phyloP scores from a whole-genome alignment of 805 yeast genomes.

The Blastobotrys americana region DNA sequence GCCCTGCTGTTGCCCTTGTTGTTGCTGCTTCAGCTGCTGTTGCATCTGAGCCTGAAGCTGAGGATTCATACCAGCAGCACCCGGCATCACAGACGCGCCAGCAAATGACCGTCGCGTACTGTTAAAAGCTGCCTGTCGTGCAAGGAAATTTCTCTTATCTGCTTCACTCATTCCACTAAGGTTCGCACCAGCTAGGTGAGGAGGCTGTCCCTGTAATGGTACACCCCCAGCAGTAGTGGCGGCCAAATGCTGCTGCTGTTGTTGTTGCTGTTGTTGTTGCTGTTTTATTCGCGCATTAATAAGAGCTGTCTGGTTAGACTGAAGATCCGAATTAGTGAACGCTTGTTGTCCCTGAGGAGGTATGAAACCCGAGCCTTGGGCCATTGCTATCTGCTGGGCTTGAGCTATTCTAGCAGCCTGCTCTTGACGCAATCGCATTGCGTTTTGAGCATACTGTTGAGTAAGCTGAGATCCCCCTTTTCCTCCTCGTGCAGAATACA shows the following conservation, averaged over 20 bases:
- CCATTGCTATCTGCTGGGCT: conserved; percentile 30
- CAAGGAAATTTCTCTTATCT: conserved; percentile 25
- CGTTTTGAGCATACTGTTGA: conserved; percentile 57
- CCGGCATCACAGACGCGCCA: conserved; percentile 8
- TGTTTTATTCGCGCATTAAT: conserved; percentile 5
- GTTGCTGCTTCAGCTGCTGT: conserved; percentile 22
- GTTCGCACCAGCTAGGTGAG: neutral
- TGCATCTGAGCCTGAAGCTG: conserved; percentile 21
- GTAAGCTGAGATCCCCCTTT: conserved; percentile 53
- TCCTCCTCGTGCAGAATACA: conserved; percentile 72
- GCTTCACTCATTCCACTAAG: conserved; percentile 19
- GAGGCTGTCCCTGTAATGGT: neutral
- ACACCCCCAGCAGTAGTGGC: conserved; percentile 1
- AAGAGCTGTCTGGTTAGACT: conserved; percentile 2
- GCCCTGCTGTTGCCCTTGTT: conserved; percentile 23
- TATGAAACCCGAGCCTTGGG: conserved; percentile 9
- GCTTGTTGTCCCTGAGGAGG: conserved; percentile 3
- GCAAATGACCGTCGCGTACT: conserved; percentile 18
- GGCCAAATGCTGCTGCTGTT: conserved; percentile 4
- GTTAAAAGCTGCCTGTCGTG: conserved; percentile 26
- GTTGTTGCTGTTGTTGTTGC: conserved; percentile 7
- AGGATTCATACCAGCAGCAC: conserved; percentile 11
- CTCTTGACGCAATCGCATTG: conserved; percentile 42
- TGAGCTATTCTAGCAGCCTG: conserved; percentile 36
- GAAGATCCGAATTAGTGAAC: conserved; percentile 11